Conservation (phyloP, 805 yeast species). For the Starmera quercuum region DNA sequence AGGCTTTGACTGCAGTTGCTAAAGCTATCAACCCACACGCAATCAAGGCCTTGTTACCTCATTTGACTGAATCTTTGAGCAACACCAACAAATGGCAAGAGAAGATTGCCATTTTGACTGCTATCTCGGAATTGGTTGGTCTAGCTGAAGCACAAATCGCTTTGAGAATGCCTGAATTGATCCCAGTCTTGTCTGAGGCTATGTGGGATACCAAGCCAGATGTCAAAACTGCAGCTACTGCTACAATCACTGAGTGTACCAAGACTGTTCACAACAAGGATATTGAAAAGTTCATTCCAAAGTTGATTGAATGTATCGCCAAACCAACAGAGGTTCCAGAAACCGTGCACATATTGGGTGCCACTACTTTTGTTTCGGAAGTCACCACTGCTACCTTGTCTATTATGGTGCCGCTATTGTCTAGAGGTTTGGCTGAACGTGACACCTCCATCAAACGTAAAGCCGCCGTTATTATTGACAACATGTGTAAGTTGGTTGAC, state of each 20-base stretch:
- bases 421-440: slow-evolving; percentile 99
- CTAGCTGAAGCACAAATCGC: slow-evolving; percentile 94
- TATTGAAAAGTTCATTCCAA: slow-evolving; percentile 98
- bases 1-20: slow-evolving; percentile 72
- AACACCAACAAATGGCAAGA: slow-evolving; percentile 94
- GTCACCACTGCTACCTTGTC: slow-evolving; percentile 99
- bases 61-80: slow-evolving; percentile 59
- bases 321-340: slow-evolving; percentile 97
- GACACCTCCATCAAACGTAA: slow-evolving; percentile 99
- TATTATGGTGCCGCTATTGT: slow-evolving; percentile 97
- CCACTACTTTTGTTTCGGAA: slow-evolving; percentile 98
- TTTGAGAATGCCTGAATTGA: slow-evolving; percentile 98
- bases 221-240: slow-evolving; percentile 94
- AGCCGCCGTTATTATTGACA: slow-evolving; percentile 98
- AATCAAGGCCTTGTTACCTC: slow-evolving; percentile 84
- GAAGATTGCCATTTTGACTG: slow-evolving; percentile 84
- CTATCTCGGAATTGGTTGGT: slow-evolving; percentile 83
- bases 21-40: slow-evolving; percentile 86
- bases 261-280: slow-evolving; percentile 99
- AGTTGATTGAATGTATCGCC: slow-evolving; percentile 93
- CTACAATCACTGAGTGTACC: slow-evolving; percentile 92
- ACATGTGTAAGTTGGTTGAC: slow-evolving; percentile 99
- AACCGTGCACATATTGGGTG: slow-evolving; percentile 98
- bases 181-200: slow-evolving; percentile 96
- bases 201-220: slow-evolving; percentile 99